phyloP scores from a whole-genome alignment of 345 rosid species.

The Brassica rapa region DNA sequence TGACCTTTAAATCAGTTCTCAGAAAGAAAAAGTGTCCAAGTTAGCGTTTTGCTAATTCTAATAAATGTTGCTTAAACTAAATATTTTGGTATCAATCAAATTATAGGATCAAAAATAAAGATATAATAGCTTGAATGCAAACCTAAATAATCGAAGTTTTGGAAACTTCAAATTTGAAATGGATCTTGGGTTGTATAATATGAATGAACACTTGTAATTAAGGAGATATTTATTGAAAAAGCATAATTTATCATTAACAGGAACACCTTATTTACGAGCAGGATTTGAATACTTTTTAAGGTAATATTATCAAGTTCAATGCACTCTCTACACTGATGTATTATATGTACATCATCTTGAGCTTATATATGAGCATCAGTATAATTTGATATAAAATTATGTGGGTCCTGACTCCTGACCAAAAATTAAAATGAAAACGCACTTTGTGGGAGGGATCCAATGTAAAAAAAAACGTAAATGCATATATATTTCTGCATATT shows the following conservation, averaged over 20 bases:
- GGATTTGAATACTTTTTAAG: conserved; percentile 11
- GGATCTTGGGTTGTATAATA: not conserved
- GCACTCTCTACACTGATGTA: not conserved
- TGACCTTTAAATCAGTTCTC: not conserved
- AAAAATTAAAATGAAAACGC: conserved; percentile 34
- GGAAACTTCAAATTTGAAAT: not conserved
- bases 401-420: conserved; percentile 25
- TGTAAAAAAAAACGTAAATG: conserved; percentile 33
- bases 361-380: not conserved
- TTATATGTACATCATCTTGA: not conserved
- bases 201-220: not conserved
- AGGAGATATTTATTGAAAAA: not conserved
- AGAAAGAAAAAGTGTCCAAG: not conserved
- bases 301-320: conserved; percentile 21
- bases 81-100: not conserved
- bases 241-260: not conserved
- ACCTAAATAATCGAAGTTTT: not conserved
- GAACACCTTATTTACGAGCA: not conserved
- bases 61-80: not conserved
- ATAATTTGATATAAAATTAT: not conserved
- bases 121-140: not conserved
- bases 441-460: conserved; percentile 87
- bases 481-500: conserved; percentile 14
- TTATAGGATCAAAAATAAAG: not conserved
- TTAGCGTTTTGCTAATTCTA: not conserved